Base-by-base conservation (phyloP, 1,139 yeast genomes). In the Yamadazyma diddensiae region DNA sequence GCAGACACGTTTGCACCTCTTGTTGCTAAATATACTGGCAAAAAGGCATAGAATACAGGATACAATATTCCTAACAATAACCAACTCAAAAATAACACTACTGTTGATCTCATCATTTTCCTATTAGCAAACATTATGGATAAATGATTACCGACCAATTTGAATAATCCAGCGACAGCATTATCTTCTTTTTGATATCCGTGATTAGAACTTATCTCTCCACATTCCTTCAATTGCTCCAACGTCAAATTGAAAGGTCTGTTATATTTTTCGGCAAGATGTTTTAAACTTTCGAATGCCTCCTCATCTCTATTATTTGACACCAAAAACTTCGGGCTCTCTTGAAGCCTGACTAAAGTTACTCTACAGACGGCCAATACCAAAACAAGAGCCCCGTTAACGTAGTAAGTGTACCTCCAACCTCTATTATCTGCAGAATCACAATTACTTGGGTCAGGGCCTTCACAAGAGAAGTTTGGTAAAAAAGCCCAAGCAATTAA, bases 321-420 rank as follows among this genome's bases (percentile, higher is more conserved):
- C 21, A 77, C 62, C 38, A 74, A 59, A 47, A 65, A 77, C 44
- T 77, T 77, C 23, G 82, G 83, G 29, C 82, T 71, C 50, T 77
- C 83, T 28, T 68, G 61, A 43, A 77, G 52, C 36, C 64, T 55
- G 29, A 77, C 53, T 13, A 73, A 59, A 9, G 74, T 62, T 7
- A 77, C 47, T 37, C 83, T 62, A 11, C 60, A 32, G 15, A 73
- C 29, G 1, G 80, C 79, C 42, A 70, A 62, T 17, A 63, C 57
- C 30, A 78, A 46, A 7, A 76, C 79, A 35, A 77, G 60, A 15
- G 66, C 77, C 15, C 79, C 74, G 46, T 76, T 70, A 15, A 67
- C 62, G 45, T 70, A 75, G 63, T 70, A 76, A 24, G 66, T 60
- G 49, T 77, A 78, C 49, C 83, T 61, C 83, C 83, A 78, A 35